phyloP scores from a whole-genome alignment of 805 yeast genomes.

The Candida hungchunana region DNA sequence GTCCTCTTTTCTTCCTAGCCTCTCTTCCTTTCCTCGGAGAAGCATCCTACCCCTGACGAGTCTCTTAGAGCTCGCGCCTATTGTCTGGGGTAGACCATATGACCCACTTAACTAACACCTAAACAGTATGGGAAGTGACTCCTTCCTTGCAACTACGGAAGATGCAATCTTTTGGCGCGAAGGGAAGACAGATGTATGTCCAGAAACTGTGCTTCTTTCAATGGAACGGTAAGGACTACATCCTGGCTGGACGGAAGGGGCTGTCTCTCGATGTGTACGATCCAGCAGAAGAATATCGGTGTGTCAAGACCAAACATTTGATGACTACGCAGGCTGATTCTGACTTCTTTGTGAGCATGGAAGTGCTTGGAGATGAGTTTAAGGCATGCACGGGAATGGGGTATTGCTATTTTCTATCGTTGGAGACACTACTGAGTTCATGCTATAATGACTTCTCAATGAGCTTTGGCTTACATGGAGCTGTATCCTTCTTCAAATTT shows the following conservation, averaged over 20 bases:
- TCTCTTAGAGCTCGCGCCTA: too few relatives aligned
- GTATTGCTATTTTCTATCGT: conserved; percentile 20
- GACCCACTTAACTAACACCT: conserved; percentile 7
- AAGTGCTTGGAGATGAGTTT: conserved; percentile 11
- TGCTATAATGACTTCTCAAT: conserved; percentile 21
- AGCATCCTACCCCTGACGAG: too few relatives aligned
- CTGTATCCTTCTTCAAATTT: conserved; percentile 21
- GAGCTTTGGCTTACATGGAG: conserved; percentile 25
- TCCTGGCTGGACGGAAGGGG: conserved; percentile 19
- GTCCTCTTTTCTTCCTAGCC: not conserved
- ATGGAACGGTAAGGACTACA: conserved; percentile 4
- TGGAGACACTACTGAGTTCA: conserved; percentile 16
- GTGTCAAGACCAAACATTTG: conserved; percentile 14
- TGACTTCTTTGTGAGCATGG: conserved; percentile 21
- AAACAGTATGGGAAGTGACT: conserved; percentile 9
- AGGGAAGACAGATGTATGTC: conserved; percentile 12
- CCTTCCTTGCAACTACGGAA: conserved; percentile 8
- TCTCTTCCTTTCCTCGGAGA: not conserved
- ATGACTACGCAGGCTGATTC: conserved; percentile 18
- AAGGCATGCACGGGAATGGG: conserved; percentile 25
- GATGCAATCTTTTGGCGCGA: conserved; percentile 5
- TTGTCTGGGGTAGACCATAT: too few relatives aligned
- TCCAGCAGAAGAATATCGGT: conserved; percentile 8
- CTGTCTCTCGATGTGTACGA: conserved; percentile 16
- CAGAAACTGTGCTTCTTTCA: conserved; percentile 15